These are phyloP conservation scores for Herpetomonas samuelpessoai DNA, from an alignment of 208 protist species.

Conservation along the genomic window DNA sequence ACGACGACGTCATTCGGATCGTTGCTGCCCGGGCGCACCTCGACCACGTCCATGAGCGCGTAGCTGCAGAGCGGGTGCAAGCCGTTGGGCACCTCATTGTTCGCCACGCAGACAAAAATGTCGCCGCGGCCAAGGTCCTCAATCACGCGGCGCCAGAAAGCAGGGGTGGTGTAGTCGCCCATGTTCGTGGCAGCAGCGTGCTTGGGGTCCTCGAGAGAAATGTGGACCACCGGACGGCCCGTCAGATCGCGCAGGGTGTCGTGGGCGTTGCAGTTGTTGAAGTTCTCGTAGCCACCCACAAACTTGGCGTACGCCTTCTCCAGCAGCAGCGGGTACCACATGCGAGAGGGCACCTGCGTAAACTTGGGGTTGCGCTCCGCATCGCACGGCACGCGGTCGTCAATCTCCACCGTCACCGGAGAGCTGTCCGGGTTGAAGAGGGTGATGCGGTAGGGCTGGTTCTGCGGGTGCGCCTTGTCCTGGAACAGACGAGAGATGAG, in stretches of 20 bases:
- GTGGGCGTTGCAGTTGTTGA: slow-evolving; percentile 78
- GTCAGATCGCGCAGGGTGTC: slow-evolving; percentile 84
- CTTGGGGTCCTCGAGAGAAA: slow-evolving; percentile 74
- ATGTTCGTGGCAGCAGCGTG: slow-evolving; percentile 65
- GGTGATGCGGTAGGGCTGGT: slow-evolving; percentile 69
- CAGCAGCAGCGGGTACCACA: slow-evolving; percentile 82
- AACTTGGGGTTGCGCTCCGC: slow-evolving; percentile 70
- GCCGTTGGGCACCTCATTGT: slow-evolving; percentile 47
- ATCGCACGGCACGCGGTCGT: slow-evolving; percentile 77
- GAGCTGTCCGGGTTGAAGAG: slow-evolving; percentile 77
- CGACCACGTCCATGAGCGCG: slow-evolving; percentile 64
- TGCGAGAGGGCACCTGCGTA: slow-evolving; percentile 54
- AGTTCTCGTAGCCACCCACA: slow-evolving; percentile 74
- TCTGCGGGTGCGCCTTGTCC: slow-evolving; percentile 54
- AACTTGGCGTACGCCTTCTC: slow-evolving; percentile 93
- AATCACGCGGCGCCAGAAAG: slow-evolving; percentile 66
- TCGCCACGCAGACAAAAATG: slow-evolving; percentile 69
- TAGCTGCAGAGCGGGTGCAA: slow-evolving; percentile 77
- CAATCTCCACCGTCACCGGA: slow-evolving; percentile 61
- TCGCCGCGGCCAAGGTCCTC: slow-evolving; percentile 61
- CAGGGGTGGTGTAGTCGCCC: slow-evolving; percentile 59
- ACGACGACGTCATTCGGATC: slow-evolving; percentile 58
- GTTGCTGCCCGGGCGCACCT: slow-evolving; percentile 27
- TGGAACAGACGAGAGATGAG: slow-evolving; percentile 73
- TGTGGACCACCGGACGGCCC: slow-evolving; percentile 75